A percentile compares a stretch with the other conserved stretches of the same genome.
Evolutionary conservation across 2,329 filamentous ascomycete genomes (phyloP).

Genomic region (Aspergillus ibericus): DNA sequence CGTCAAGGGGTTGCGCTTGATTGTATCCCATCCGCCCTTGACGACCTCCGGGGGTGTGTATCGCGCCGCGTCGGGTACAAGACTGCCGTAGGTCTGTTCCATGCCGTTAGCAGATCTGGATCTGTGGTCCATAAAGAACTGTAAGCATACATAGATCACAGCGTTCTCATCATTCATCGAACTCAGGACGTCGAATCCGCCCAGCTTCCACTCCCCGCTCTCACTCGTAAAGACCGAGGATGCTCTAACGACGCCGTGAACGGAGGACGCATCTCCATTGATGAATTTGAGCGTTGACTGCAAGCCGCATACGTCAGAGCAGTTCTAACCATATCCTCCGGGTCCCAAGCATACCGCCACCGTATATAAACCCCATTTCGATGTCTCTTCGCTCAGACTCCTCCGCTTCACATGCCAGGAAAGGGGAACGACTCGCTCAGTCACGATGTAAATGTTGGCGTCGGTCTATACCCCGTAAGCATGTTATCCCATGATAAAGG

Average conservation of each 20-base stretch:
- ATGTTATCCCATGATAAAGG: neutral
- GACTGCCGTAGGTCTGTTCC: constrained; percentile 73
- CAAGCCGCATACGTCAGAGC: neutral
- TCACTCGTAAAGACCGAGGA: constrained; percentile 91
- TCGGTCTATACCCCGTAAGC: constrained; percentile 66
- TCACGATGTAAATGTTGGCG: constrained; percentile 92
- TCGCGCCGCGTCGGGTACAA: constrained; percentile 78
- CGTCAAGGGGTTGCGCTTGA: constrained; percentile 77
- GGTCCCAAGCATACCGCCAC: constrained; percentile 62
- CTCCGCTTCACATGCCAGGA: constrained; percentile 88
- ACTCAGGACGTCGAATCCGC: constrained; percentile 89
- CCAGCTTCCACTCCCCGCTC: constrained; percentile 96
- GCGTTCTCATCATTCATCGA: constrained; percentile 96
- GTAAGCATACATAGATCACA: constrained; percentile 70
- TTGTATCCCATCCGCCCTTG: constrained; percentile 84
- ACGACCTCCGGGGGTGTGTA: constrained; percentile 87
- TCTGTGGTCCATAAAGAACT: neutral
- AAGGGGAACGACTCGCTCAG: constrained; percentile 82
- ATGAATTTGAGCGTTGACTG: constrained; percentile 93
- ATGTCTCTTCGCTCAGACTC: constrained; percentile 83
- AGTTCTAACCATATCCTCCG: neutral
- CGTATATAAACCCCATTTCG: constrained; percentile 92
- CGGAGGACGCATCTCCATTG: constrained; percentile 86
- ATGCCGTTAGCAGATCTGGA: constrained; percentile 15
- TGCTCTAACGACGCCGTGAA: constrained; percentile 83